Evolutionary conservation across 2,329 filamentous ascomycete species (phyloP).

Genomic region (Colletotrichum ledebouriae): DNA sequence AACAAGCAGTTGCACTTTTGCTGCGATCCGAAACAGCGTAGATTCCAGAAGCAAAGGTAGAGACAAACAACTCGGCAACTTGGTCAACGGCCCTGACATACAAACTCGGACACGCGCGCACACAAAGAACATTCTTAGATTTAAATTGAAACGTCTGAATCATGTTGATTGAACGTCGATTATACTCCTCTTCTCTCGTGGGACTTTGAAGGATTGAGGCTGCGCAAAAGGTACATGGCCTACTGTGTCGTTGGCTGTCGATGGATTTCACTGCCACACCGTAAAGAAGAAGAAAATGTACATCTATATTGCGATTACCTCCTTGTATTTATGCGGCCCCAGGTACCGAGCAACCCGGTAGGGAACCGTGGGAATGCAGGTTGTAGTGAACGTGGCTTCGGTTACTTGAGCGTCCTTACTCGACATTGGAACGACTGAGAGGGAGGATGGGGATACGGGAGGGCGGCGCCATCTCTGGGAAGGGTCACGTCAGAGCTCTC

Average conservation of each 20-base stretch:
- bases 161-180: no score
- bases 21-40: conserved; percentile 7
- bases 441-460: background rate
- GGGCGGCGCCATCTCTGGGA: background rate
- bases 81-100: background rate
- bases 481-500: conserved; percentile 12
- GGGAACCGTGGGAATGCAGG: no score
- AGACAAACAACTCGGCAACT: background rate
- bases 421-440: conserved; percentile 20
- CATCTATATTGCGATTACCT: no score
- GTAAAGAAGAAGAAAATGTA: no score
- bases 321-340: no score
- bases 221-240: background rate
- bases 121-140: no score
- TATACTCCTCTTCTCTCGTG: background rate
- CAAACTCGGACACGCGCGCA: no score
- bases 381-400: conserved; percentile 8
- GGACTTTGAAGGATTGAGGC: background rate
- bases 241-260: no score
- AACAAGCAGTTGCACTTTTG: background rate
- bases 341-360: no score
- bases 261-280: conserved; percentile 7
- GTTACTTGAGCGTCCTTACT: background rate
- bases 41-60: conserved; percentile 1
- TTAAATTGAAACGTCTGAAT: no score